Evolutionary conservation across 2,329 filamentous ascomycete species (phyloP).

Genomic region (Achaetomium macrosporum): DNA sequence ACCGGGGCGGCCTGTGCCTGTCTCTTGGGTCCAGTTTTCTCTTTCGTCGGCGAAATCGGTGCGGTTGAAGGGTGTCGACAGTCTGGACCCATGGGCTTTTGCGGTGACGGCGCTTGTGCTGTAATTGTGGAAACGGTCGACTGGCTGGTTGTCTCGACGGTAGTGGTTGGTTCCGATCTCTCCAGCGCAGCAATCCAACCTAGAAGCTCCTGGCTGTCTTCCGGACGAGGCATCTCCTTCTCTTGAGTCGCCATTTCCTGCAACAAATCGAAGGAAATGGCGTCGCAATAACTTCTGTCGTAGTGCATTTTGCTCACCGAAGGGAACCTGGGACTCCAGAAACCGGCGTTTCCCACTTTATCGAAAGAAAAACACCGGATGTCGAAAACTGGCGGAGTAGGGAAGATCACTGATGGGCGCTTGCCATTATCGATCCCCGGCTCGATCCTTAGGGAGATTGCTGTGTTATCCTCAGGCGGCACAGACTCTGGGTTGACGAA

Average conservation of each 20-base stretch:
- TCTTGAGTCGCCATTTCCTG: constrained; percentile 59
- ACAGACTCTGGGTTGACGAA: constrained; percentile 42
- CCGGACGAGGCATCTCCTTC: constrained; percentile 41
- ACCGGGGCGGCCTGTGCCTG: not conserved
- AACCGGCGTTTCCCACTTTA: constrained; percentile 60
- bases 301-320: constrained; percentile 69
- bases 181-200: constrained; percentile 59
- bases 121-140: constrained; percentile 33
- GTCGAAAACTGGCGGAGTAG: constrained; percentile 69
- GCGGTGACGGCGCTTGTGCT: constrained; percentile 16
- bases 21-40: not conserved
- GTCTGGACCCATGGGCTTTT: not conserved
- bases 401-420: constrained; percentile 53
- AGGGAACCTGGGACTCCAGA: constrained; percentile 73
- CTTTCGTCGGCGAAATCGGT: not conserved
- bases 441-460: constrained; percentile 43
- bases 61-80: not conserved
- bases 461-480: constrained; percentile 32
- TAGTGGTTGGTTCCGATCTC: constrained; percentile 40
- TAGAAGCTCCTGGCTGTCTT: constrained; percentile 55
- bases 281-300: constrained; percentile 65
- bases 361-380: constrained; percentile 76
- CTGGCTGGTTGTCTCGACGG: constrained; percentile 42
- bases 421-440: constrained; percentile 38
- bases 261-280: constrained; percentile 63